Conservation (phyloP, 2,329 filamentous ascomycete genomes). For the Fusarium sambucinum region DNA sequence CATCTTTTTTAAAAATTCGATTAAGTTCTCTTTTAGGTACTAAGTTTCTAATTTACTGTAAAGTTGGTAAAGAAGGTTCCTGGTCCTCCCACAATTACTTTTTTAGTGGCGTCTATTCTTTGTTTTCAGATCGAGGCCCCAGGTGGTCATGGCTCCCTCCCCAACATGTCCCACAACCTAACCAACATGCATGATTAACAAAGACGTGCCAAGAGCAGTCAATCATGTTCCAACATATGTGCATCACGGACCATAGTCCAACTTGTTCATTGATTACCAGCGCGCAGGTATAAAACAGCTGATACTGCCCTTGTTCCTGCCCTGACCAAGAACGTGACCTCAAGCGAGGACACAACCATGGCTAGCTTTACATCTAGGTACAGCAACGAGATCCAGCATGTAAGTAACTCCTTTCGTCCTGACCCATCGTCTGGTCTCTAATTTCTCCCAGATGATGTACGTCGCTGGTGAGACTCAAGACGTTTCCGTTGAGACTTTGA, state of each 20-base stretch:
- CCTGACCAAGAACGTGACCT: neutral
- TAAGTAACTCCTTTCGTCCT: accelerated
- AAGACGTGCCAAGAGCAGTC: neutral
- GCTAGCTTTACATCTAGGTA: neutral
- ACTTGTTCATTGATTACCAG: neutral
- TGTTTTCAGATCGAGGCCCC: neutral
- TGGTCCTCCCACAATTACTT: too few relatives aligned
- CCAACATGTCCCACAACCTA: neutral
- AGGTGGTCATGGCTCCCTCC: neutral
- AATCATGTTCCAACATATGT: neutral
- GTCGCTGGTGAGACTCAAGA: constrained; percentile 32
- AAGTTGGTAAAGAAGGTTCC: too few relatives aligned
- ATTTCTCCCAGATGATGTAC: constrained; percentile 35
- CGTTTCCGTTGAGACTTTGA: constrained; percentile 82
- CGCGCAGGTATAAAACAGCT: neutral
- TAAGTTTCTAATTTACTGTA: too few relatives aligned
- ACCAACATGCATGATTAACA: neutral
- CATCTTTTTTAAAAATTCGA: too few relatives aligned
- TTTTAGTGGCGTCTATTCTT: neutral
- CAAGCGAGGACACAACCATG: neutral
- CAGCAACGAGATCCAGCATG: constrained; percentile 28
- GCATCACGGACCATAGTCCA: neutral
- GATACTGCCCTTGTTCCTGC: neutral
- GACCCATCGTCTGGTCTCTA: accelerated
- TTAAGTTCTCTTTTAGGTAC: too few relatives aligned